These are phyloP conservation scores for Boechera divaricarpa DNA, from an alignment of 345 rosid genomes.

Conservation along the genomic window DNA sequence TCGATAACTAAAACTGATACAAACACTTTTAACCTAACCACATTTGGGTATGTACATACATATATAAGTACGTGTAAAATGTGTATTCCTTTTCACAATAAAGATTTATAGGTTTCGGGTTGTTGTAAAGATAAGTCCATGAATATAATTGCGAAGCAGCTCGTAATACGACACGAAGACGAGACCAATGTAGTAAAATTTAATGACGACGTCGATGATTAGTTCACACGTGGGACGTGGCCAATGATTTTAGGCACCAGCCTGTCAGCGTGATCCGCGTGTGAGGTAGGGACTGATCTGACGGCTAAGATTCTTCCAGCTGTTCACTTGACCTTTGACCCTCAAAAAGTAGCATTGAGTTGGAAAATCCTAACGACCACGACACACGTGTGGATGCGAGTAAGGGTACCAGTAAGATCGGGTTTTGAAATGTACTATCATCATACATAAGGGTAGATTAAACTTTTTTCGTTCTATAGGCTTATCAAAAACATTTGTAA, in stretches of 20 bases:
- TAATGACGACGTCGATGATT: conserved; percentile 28
- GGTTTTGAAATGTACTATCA: background rate
- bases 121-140: conserved; percentile 31
- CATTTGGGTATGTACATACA: background rate
- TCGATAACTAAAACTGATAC: background rate
- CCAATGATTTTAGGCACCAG: conserved; percentile 10
- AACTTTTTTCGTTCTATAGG: background rate
- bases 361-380: conserved; percentile 29
- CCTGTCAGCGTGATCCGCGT: conserved; percentile 36
- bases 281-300: conserved; percentile 31
- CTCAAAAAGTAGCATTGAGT: conserved; percentile 20
- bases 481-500: background rate
- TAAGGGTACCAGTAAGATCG: too few species aligned
- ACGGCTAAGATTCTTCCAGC: conserved; percentile 43
- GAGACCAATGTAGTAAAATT: conserved; percentile 21
- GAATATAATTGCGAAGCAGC: conserved; percentile 24
- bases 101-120: conserved; percentile 15
- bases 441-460: background rate
- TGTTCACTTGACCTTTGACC: conserved; percentile 32
- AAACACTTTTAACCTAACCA: conserved; percentile 17
- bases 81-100: background rate
- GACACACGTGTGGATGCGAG: conserved; percentile 29
- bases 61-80: conserved; percentile 5
- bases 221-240: conserved; percentile 22
- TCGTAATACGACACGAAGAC: conserved; percentile 37